Evolutionary conservation across 2,329 filamentous ascomycete genomes (phyloP), one percentile per base, ranked within the genome.

Genomic region (Beauveria brongniartii): DNA sequence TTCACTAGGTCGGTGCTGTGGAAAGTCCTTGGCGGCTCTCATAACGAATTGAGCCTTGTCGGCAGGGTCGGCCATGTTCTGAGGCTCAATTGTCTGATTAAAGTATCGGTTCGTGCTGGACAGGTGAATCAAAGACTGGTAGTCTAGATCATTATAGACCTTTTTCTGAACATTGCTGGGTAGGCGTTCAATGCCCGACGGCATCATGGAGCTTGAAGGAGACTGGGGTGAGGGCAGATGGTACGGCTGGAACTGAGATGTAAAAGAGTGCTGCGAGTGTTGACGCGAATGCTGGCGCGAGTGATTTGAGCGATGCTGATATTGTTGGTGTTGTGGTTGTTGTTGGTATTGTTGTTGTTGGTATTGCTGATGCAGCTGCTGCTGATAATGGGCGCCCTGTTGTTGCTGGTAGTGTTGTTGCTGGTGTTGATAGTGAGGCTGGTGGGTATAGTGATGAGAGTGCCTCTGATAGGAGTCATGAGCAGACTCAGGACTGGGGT

Each of bases 21-120:
- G 66, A 61, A 77, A 77, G 67, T 74, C 71, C 47, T 74, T 76
- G 60, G 72, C 74, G 2, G 75, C 75, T 37, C 69, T 69, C 73
- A 76, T 75, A 64, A 77, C 71, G 52, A 77, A 77, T 50, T 73
- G 65, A 55, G 74, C 69, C 65, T 74, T 77, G 65, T 77, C 74
- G 20, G 59, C 46, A 5, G 69, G 61, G 26, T 69, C 66, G n/a
- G 75, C 73, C 66, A 74, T 73, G 14, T 56, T 62, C 52, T 68
- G 70, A 3, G 75, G 73, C 30, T 74, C 64, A 54, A 77, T 67
- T 5, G 64, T 63, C 37, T 63, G 67, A 60, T 75, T 65, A 61
- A 75, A 73, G 63, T 71, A 68, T 40, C 69, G 67, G 61, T 72
- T 77, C 65, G 68, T 68, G 24, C 70, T 72, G 1, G 74, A 77